These are phyloP conservation scores for Poa annua DNA, from an alignment of 176 grass and related monocot genomes.

Conservation along the genomic window DNA sequence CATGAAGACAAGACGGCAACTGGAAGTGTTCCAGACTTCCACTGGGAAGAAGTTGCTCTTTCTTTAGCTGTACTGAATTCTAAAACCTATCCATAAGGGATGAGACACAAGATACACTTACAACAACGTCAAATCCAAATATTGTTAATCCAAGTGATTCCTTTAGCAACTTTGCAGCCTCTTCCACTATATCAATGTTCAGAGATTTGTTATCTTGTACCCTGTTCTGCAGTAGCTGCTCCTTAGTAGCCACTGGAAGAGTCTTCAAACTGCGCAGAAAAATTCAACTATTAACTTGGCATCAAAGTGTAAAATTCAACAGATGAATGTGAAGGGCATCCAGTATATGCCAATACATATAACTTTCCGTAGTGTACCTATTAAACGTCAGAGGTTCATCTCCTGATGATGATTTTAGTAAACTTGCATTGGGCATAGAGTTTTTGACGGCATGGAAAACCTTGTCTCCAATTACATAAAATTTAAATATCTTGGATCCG, in stretches of 20 bases:
- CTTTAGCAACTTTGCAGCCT: slow-evolving; percentile 65
- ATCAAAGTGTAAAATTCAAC: neutral
- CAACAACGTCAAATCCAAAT: slow-evolving; percentile 98
- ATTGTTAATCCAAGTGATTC: slow-evolving; percentile 77
- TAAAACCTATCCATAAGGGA: slow-evolving; percentile 19
- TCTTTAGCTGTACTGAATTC: slow-evolving; percentile 1
- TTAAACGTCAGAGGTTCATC: slow-evolving; percentile 76
- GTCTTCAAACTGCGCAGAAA: slow-evolving; percentile 73
- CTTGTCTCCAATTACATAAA: slow-evolving; percentile 83
- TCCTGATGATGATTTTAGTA: slow-evolving; percentile 60
- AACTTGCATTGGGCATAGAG: slow-evolving; percentile 90
- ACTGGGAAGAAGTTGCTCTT: neutral
- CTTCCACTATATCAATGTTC: slow-evolving; percentile 57
- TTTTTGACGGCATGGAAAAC: slow-evolving; percentile 83
- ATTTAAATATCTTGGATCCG: slow-evolving; percentile 86
- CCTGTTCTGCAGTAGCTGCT: slow-evolving; percentile 46
- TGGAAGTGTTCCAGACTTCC: neutral
- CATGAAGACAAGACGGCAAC: neutral
- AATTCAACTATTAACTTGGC: slow-evolving; percentile 9
- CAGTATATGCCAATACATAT: neutral
- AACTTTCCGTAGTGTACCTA: slow-evolving; percentile 48
- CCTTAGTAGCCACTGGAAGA: slow-evolving; percentile 80
- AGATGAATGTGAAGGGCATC: neutral
- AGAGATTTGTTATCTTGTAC: slow-evolving; percentile 41
- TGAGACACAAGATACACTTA: slow-evolving; percentile 57